A percentile compares a stretch with the other conserved stretches of the same genome.
Conservation (phyloP, 2,329 filamentous ascomycete species). For the Exutisphaerella laricina region DNA sequence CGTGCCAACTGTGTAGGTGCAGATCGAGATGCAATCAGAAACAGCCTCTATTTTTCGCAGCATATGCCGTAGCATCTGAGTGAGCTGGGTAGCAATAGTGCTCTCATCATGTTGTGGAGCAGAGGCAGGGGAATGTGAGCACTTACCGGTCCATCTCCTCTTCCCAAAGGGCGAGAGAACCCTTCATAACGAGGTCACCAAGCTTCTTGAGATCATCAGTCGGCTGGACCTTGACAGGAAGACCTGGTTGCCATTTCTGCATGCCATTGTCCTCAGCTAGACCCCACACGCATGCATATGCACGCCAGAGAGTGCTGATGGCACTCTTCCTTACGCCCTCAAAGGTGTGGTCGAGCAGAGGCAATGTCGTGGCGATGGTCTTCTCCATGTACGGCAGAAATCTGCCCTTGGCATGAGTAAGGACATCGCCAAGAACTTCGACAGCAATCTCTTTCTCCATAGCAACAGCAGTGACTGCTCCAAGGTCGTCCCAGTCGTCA, state of each 20-base stretch:
- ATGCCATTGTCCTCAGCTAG: conserved; percentile 74
- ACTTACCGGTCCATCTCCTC: conserved; percentile 93
- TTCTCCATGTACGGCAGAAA: conserved; percentile 83
- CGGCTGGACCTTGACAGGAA: conserved; percentile 77
- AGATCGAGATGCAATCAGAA: conserved; percentile 39
- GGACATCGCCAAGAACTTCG: conserved; percentile 88
- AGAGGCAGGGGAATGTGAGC: conserved; percentile 13
- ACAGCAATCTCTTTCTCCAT: conserved; percentile 97
- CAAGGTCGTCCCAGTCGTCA: conserved; percentile 76
- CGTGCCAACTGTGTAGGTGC: conserved; percentile 17
- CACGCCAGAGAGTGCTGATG: conserved; percentile 85
- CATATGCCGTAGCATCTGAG: conserved; percentile 69
- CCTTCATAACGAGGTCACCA: conserved; percentile 75
- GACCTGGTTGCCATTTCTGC: conserved; percentile 80
- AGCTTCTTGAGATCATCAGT: conserved; percentile 75
- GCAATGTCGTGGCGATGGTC: conserved; percentile 73
- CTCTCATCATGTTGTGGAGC: conserved; percentile 67
- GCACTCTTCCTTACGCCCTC: conserved; percentile 91
- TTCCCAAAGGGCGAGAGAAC: conserved; percentile 78
- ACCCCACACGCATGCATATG: conserved; percentile 85
- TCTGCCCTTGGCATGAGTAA: conserved; percentile 75
- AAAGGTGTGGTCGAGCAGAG: conserved; percentile 80
- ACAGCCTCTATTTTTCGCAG: conserved; percentile 39
- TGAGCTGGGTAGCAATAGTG: conserved; percentile 98
- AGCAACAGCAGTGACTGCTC: conserved; percentile 79